Percentiles rank a stretch among this genome's conserved stretches.
Evolutionary conservation across 331 rosid species (phyloP).

Genomic region (Prunus yedoensis): DNA sequence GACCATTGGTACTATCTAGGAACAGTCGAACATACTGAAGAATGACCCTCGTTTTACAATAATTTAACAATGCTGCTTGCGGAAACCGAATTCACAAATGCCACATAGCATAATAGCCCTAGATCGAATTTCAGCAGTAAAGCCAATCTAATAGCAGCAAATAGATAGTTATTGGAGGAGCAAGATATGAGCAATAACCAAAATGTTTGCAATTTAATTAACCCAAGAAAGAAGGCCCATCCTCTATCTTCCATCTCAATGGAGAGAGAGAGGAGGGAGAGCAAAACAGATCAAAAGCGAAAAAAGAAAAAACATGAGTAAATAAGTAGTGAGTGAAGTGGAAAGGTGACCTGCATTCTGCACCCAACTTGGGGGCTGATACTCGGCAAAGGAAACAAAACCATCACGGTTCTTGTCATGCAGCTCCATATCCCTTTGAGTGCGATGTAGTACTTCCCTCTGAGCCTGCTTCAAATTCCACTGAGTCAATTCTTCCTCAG

Average conservation of each 20-base stretch:
- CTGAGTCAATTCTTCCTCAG: constrained; percentile 67
- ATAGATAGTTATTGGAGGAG: no score
- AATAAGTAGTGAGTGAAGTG: no score
- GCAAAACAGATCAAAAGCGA: no score
- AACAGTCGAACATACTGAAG: neutral
- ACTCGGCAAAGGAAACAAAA: constrained; percentile 77
- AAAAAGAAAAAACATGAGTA: no score
- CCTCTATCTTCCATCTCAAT: no score
- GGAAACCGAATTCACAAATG: neutral
- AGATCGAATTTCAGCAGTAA: neutral
- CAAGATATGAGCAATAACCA: no score
- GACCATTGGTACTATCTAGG: neutral
- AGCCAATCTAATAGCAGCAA: neutral
- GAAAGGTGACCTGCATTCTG: constrained; percentile 50
- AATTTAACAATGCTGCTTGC: neutral
- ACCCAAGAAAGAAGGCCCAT: neutral
- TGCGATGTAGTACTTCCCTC: constrained; percentile 67
- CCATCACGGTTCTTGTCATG: constrained; percentile 89
- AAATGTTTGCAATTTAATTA: neutral
- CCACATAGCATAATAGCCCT: neutral
- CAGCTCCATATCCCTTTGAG: constrained; percentile 77
- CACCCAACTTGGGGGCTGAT: constrained; percentile 86
- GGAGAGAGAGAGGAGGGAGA: no score
- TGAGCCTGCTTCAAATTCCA: constrained; percentile 79
- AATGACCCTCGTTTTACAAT: neutral